A percentile compares a stretch with the other conserved stretches of the same genome.
Conservation (phyloP, 176 grass and related monocot genomes). For the Avena insularis region DNA sequence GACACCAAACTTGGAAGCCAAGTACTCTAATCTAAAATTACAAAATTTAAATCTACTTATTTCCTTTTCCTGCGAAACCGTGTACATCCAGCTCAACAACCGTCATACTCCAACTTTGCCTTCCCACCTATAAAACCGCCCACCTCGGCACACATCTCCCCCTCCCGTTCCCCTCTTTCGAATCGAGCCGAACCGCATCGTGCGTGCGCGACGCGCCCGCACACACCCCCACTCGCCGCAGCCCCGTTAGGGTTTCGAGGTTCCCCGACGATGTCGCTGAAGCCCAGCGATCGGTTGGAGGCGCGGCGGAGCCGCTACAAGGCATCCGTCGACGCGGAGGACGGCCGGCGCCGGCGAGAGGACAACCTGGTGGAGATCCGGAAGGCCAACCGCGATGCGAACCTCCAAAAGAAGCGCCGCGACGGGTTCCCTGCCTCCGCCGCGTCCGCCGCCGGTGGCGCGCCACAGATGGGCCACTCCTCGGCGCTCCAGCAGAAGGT, state of each 20-base stretch:
- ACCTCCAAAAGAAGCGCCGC: conserved; percentile 81
- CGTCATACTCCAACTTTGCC: background rate
- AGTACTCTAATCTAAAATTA: background rate
- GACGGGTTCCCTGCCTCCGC: conserved; percentile 52
- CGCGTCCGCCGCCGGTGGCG: conserved; percentile 15
- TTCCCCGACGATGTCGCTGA: conserved; percentile 65
- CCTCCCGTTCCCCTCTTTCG: conserved; percentile 54
- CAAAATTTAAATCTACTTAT: background rate
- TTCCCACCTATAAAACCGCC: conserved; percentile 20
- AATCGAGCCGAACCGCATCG: conserved; percentile 49
- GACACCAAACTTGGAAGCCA: background rate
- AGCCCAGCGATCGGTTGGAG: conserved; percentile 73
- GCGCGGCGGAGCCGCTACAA: conserved; percentile 73
- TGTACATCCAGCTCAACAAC: conserved; percentile 24
- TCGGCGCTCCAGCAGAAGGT: conserved; percentile 77
- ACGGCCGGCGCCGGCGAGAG: conserved; percentile 74
- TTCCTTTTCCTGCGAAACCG: conserved; percentile 29
- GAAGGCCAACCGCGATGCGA: conserved; percentile 74
- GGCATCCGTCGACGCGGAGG: conserved; percentile 82
- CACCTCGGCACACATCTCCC: background rate
- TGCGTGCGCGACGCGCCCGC: conserved; percentile 31
- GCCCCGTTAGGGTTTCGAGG: conserved; percentile 42
- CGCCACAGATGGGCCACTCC: conserved; percentile 36
- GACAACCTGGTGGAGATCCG: conserved; percentile 83
- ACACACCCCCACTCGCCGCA: background rate